Evolutionary conservation across 129 eudicot genomes (phyloP), one percentile per base, ranked within the genome.

Genomic region (Kitagawia praeruptora): DNA sequence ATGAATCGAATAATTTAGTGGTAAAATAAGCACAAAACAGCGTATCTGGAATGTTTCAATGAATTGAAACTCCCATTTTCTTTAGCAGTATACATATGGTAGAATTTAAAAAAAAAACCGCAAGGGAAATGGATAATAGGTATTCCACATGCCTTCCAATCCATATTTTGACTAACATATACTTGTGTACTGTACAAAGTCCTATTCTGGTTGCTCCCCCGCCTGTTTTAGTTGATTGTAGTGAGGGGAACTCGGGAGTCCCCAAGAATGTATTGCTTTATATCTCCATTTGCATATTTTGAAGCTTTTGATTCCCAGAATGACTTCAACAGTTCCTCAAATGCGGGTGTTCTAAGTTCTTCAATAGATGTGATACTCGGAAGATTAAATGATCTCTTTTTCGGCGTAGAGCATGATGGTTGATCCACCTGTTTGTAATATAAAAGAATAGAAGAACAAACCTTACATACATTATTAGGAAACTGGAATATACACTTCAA

Each of bases 351-450:
- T 77, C 89, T 87, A 25, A 94, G 87, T 78, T 94, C 98, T 85
- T 94, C 98, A 54, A 94, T 91, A 25, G 98, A 94, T 18, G 89
- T 63, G 31, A 86, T 83, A 81, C 93, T 94, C 56, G 96, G 96
- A 48, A 90, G 89, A 82, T 87, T 92, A 78, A 91, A 84, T 16
- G 90, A 71, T 83, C 98, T 86, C 87, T 84, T 92, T 81, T 84
- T 88, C 3, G 98, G 98, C 0, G 98, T 92, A 41, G 97, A 88
- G 49, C 97, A 94, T 58, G 96, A 87, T 39, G 98, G 93, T 82
- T 94, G 87, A 85, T 94, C 98, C 81, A 91, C 96, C 98, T 94
- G 83, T 72, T n/a, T 66, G 70, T 66, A 27, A 61, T 7, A 23
- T 16, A 75, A 76, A 42, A 27, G 0, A 14, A 19, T 37, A 8